Evolutionary conservation across 805 yeast genomes (phyloP), one percentile per base, ranked within the genome.

Genomic region (Schwanniomyces sp.): DNA sequence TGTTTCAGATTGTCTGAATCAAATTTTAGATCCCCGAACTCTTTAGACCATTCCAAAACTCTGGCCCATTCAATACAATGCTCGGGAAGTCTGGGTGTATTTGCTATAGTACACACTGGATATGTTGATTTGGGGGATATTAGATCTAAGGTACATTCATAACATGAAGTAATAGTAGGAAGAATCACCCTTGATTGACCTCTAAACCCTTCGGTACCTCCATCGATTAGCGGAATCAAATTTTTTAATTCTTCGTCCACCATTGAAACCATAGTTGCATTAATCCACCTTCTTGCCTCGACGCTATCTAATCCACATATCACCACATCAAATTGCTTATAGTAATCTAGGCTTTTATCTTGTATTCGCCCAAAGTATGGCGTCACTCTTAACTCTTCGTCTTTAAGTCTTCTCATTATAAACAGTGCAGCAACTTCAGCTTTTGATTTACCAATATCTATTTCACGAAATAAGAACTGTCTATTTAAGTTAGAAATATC

Each of bases 21-120:
- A 46, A 87, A 79, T 45, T 69, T 70, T 27, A 58, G 64, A 32
- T 66, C 74, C 7, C 78, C 75, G 47, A 77, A 76, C 3, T 54
- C 52, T 41, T 72, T 66, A 1, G 84, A 85, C 96, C 96, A 89
- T 54, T 81, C 84, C 3, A 88, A 70, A 28, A 83, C 85, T 49
- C 82, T 81, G 0, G 92, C 91, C 86, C 94, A 92, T 63, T 91
- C 96, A 8, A 92, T 84, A 58, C 97, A 91, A 65, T 92, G 98
- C 57, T 91, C 97, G 0, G 97, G 94, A 7, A 90, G 67, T 50
- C 98, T 69, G n/a, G 98, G 98, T 7, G 94, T 90, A 49, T 91
- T 87, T 2, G 97, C 96, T 44, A 94, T 85, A 0, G 98, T 94
- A 65, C 98, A 94, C 54, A 92, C 84, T 2, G 98, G 97, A 56